These are phyloP conservation scores for Cercospora zeae-maydis DNA, from an alignment of 2,329 filamentous ascomycete genomes.

Conservation along the genomic window DNA sequence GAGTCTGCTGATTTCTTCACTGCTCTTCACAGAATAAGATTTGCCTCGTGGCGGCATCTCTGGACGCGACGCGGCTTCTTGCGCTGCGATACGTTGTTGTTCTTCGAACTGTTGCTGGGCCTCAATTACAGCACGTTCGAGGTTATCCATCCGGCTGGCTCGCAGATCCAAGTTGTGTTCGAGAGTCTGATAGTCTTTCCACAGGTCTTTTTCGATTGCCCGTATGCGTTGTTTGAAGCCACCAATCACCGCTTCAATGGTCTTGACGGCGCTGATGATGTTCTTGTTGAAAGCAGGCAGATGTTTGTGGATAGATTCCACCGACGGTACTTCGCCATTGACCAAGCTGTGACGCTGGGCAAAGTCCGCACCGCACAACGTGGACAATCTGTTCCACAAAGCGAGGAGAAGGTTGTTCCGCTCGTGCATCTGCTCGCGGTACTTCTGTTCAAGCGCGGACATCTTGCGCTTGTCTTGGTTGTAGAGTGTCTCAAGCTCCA, in stretches of 20 bases:
- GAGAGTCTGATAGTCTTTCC: constrained; percentile 82
- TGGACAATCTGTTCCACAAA: constrained; percentile 86
- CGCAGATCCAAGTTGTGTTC: constrained; percentile 76
- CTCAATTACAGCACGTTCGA: constrained; percentile 75
- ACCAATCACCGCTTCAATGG: constrained; percentile 73
- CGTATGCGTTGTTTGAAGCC: constrained; percentile 78
- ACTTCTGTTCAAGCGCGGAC: constrained; percentile 69
- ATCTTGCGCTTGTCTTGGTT: constrained; percentile 75
- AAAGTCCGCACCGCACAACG: constrained; percentile 88
- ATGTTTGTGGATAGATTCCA: constrained; percentile 82
- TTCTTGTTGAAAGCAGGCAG: constrained; percentile 88
- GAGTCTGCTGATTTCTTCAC: constrained; percentile 56
- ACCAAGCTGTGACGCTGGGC: constrained; percentile 83
- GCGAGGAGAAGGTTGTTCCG: constrained; percentile 81
- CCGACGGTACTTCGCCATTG: constrained; percentile 77
- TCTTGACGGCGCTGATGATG: constrained; percentile 79
- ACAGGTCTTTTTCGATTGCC: constrained; percentile 81
- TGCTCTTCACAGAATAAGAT: constrained; percentile 36
- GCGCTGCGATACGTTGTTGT: constrained; percentile 19
- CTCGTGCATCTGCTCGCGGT: constrained; percentile 83
- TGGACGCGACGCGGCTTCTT: constrained; percentile 24
- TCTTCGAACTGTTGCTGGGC: constrained; percentile 39
- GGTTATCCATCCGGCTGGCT: constrained; percentile 78
- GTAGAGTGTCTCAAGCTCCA: constrained; percentile 79
- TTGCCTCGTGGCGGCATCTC: constrained; percentile 40